Conservation (phyloP, 1,139 yeast genomes). For the Suhomyces guaymorum region DNA sequence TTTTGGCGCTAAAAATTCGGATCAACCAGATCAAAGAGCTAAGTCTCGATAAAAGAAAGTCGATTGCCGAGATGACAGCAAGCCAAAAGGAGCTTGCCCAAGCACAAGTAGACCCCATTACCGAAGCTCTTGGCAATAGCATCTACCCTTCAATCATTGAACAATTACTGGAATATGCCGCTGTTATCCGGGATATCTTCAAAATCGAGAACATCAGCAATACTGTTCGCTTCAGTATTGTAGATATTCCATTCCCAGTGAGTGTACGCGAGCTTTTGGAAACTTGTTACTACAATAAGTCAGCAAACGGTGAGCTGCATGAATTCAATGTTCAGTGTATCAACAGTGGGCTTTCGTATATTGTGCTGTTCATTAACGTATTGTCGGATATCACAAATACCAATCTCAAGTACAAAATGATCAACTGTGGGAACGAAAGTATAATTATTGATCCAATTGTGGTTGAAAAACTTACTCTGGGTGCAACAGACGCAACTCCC, state of each 20-base stretch:
- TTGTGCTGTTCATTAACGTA: constrained; percentile 27
- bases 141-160: constrained; percentile 27
- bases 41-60: constrained; percentile 20
- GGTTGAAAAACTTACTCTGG: constrained; percentile 4
- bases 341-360: constrained; percentile 37
- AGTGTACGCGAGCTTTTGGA: constrained; percentile 32
- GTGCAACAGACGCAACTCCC: not conserved
- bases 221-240: constrained; percentile 30
- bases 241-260: constrained; percentile 41
- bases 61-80: constrained; percentile 19
- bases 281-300: constrained; percentile 30
- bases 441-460: constrained; percentile 28
- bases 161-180: constrained; percentile 21
- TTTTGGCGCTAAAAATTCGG: constrained; percentile 27
- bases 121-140: constrained; percentile 23
- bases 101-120: constrained; percentile 32
- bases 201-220: constrained; percentile 29
- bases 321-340: constrained; percentile 24
- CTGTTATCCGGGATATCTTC: constrained; percentile 26
- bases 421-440: constrained; percentile 25
- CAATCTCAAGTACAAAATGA: constrained; percentile 32
- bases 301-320: constrained; percentile 14
- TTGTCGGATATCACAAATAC: constrained; percentile 31
- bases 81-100: constrained; percentile 31
- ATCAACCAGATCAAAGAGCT: constrained; percentile 25